These are phyloP conservation scores for Stylosanthes scabra DNA, from an alignment of 331 rosid genomes.

Conservation along the genomic window DNA sequence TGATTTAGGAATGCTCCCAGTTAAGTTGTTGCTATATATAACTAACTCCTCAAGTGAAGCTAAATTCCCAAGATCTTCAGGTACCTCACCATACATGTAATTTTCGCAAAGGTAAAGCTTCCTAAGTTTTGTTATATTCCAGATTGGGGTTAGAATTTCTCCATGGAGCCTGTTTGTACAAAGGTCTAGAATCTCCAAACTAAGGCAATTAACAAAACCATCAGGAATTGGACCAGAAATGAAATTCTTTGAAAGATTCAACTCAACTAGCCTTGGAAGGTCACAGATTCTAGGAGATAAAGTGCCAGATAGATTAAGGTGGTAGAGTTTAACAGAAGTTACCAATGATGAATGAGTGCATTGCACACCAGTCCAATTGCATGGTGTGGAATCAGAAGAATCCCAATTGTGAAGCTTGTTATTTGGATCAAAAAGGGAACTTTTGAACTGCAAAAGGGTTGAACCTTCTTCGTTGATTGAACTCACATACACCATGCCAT, in stretches of 20 bases:
- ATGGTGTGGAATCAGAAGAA: conserved; percentile 60
- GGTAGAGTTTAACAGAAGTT: conserved; percentile 58
- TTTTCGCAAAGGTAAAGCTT: conserved; percentile 77
- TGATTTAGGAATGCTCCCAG: conserved; percentile 66
- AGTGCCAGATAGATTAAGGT: conserved; percentile 63
- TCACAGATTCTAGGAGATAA: conserved; percentile 61
- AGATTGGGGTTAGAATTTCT: conserved; percentile 49
- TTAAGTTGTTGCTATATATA: conserved; percentile 68
- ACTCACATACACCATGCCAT: conserved; percentile 38
- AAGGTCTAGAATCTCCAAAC: conserved; percentile 67
- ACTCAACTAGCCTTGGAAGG: conserved; percentile 57
- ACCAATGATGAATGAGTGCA: conserved; percentile 60
- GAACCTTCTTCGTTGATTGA: conserved; percentile 61
- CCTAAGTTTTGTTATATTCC: conserved; percentile 52
- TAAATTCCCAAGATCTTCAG: conserved; percentile 62
- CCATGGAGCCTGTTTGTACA: conserved; percentile 79
- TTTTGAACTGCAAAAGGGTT: conserved; percentile 61
- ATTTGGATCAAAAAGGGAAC: conserved; percentile 49
- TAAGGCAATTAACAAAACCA: conserved; percentile 54
- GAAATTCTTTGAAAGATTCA: conserved; percentile 67
- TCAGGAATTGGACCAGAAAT: conserved; percentile 62
- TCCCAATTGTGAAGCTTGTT: conserved; percentile 64
- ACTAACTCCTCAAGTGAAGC: conserved; percentile 66
- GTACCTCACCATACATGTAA: conserved; percentile 57
- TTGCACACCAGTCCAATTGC: conserved; percentile 74